Percentiles rank a stretch among this genome's conserved stretches.
phyloP scores from a whole-genome alignment of 306 rosid genomes.

The Vigna nakashimae region DNA sequence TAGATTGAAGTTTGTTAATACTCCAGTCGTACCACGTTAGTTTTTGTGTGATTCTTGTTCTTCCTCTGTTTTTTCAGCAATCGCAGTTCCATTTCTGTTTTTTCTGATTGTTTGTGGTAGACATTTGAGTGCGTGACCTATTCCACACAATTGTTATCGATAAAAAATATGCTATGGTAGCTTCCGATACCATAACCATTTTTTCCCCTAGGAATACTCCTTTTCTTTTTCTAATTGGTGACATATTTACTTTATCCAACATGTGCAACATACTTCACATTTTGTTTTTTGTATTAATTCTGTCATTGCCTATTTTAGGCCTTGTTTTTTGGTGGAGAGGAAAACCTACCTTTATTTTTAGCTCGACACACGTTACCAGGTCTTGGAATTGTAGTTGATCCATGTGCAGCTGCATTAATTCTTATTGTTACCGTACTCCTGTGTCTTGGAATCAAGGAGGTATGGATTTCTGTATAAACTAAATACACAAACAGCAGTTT shows the following conservation, averaged over 20 bases:
- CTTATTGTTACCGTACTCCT: slow-evolving; percentile 62
- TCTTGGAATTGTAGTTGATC: slow-evolving; percentile 74
- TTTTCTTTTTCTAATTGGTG: background rate
- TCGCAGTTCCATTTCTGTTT: too few relatives aligned
- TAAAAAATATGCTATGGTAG: too few relatives aligned
- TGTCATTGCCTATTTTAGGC: slow-evolving; percentile 54
- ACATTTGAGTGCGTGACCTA: too few relatives aligned
- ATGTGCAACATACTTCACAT: background rate
- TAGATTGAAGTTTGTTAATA: too few relatives aligned
- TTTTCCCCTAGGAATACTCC: background rate
- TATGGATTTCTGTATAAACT: slow-evolving; percentile 35
- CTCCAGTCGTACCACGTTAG: too few relatives aligned
- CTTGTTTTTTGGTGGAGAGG: slow-evolving; percentile 70
- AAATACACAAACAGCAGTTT: background rate
- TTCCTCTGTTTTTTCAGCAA: too few relatives aligned
- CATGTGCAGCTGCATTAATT: slow-evolving; percentile 70
- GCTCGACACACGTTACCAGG: slow-evolving; percentile 69
- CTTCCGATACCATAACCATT: background rate
- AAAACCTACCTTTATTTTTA: slow-evolving; percentile 60
- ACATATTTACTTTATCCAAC: slow-evolving; percentile 19
- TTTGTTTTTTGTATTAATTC: slow-evolving; percentile 12
- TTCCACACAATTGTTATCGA: too few relatives aligned
- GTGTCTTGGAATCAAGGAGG: slow-evolving; percentile 80
- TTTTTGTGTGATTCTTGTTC: too few relatives aligned
- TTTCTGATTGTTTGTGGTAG: too few relatives aligned